phyloP scores from a whole-genome alignment of 768 basidiomycete species.

The Paxillus rubicundulus region DNA sequence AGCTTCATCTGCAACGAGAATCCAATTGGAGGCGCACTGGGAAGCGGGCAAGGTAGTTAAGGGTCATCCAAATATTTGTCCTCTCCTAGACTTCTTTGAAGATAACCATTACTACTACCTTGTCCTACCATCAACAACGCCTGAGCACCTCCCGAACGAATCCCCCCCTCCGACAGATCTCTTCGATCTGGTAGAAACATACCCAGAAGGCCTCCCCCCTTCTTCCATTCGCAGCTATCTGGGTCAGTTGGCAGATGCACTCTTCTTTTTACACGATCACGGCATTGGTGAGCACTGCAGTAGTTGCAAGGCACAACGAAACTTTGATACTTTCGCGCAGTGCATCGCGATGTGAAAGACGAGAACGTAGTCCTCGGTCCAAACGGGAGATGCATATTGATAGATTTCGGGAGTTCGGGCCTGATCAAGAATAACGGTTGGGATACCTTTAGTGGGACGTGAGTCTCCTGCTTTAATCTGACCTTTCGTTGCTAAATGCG shows the following conservation, averaged over 20 bases:
- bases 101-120: slow-evolving; percentile 96
- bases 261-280: slow-evolving; percentile 83
- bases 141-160: slow-evolving; percentile 51
- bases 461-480: slow-evolving; percentile 35
- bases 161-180: slow-evolving; percentile 72
- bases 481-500: slow-evolving; percentile 9
- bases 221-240: slow-evolving; percentile 77
- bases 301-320: slow-evolving; percentile 1
- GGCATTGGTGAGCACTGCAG: slow-evolving; percentile 70
- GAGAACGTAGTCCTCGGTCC: slow-evolving; percentile 90
- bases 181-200: slow-evolving; percentile 91
- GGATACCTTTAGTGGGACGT: slow-evolving; percentile 94
- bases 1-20: slow-evolving; percentile 8
- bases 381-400: slow-evolving; percentile 81
- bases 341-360: slow-evolving; percentile 98
- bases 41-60: slow-evolving; percentile 67
- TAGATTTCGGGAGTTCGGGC: slow-evolving; percentile 95
- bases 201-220: slow-evolving; percentile 81
- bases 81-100: slow-evolving; percentile 94
- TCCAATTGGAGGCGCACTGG: slow-evolving; percentile 45
- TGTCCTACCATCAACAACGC: slow-evolving; percentile 75
- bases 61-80: slow-evolving; percentile 95
- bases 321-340: slow-evolving; percentile 35
- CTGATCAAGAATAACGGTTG: slow-evolving; percentile 79
- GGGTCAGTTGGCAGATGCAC: slow-evolving; percentile 90